Percentiles rank a stretch among this genome's conserved stretches.
Evolutionary conservation across 192 early-diverging fungal genomes (phyloP).

Genomic region (Coemansia sp.): DNA sequence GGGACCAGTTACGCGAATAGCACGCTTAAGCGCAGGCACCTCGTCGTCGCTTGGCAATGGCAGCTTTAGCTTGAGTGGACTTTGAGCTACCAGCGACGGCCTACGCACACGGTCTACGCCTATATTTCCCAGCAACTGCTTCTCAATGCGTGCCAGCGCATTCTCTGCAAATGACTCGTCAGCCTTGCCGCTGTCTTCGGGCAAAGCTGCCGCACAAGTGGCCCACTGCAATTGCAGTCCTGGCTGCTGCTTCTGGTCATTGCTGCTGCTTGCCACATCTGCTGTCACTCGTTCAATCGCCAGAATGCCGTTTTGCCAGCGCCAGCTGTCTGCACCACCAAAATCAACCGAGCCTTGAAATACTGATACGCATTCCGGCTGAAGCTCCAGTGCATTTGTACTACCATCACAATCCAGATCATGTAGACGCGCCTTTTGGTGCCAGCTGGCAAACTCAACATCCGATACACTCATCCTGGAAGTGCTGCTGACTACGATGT

Average conservation of each 20-base stretch:
- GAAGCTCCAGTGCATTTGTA: conserved; percentile 7
- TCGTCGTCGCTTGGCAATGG: not conserved
- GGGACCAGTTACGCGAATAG: conserved; percentile 16
- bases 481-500: not conserved
- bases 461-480: not conserved
- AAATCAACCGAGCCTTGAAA: conserved; percentile 18
- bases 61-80: conserved; percentile 2
- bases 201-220: conserved; percentile 13
- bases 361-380: conserved; percentile 8
- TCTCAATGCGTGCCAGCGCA: conserved; percentile 26
- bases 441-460: not conserved
- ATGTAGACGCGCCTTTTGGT: not conserved
- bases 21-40: conserved; percentile 12
- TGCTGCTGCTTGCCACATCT: conserved; percentile 3
- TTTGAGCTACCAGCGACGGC: not conserved
- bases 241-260: not conserved
- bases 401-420: not conserved
- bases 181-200: not conserved
- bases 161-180: conserved; percentile 1
- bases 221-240: conserved; percentile 25
- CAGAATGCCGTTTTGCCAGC: not conserved
- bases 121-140: conserved; percentile 22
- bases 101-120: conserved; percentile 19
- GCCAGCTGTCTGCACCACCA: not conserved
- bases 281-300: conserved; percentile 5